Percentiles rank a stretch among this genome's conserved stretches.
Conservation (phyloP, 1,284 basidiomycete genomes). For the Austropuccinia psidii region DNA sequence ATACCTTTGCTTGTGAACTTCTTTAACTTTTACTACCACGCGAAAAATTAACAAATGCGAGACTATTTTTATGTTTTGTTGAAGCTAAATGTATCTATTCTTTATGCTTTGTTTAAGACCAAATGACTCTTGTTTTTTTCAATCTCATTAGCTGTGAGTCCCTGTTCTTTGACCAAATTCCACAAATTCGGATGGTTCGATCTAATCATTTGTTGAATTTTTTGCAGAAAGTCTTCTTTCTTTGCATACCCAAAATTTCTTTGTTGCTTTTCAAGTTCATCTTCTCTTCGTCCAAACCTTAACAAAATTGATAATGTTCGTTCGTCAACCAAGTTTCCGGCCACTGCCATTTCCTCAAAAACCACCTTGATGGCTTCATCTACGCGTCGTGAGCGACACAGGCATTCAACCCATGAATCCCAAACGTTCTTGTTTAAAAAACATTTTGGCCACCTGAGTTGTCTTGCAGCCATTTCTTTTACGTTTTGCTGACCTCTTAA, state of each 20-base stretch:
- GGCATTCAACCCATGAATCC: constrained; percentile 75
- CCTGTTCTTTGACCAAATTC: constrained; percentile 25
- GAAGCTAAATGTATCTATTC: too few species aligned
- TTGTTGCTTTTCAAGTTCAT: constrained; percentile 22
- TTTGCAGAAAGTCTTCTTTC: constrained; percentile 25
- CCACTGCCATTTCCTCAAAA: constrained; percentile 48
- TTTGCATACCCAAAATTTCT: too few species aligned
- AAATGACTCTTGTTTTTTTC: background rate
- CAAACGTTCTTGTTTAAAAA: constrained; percentile 56
- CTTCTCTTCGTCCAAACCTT: constrained; percentile 46
- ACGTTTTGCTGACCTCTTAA: constrained; percentile 56
- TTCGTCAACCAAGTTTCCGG: constrained; percentile 34
- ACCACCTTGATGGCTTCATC: constrained; percentile 63
- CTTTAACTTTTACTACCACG: too few species aligned
- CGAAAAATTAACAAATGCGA: too few species aligned
- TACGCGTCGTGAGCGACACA: constrained; percentile 63
- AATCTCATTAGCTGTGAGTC: constrained; percentile 3
- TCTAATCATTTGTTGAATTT: constrained; percentile 39
- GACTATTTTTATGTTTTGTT: too few species aligned
- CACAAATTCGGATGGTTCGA: constrained; percentile 43
- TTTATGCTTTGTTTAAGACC: too few species aligned
- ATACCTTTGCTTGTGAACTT: too few species aligned
- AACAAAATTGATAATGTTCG: constrained; percentile 48
- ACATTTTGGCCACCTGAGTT: constrained; percentile 48
- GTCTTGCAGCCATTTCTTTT: constrained; percentile 52